Evolutionary conservation across 2,329 filamentous ascomycete species (phyloP), one percentile per base, ranked within the genome.

Genomic region (Sphaerulina vaccinii): DNA sequence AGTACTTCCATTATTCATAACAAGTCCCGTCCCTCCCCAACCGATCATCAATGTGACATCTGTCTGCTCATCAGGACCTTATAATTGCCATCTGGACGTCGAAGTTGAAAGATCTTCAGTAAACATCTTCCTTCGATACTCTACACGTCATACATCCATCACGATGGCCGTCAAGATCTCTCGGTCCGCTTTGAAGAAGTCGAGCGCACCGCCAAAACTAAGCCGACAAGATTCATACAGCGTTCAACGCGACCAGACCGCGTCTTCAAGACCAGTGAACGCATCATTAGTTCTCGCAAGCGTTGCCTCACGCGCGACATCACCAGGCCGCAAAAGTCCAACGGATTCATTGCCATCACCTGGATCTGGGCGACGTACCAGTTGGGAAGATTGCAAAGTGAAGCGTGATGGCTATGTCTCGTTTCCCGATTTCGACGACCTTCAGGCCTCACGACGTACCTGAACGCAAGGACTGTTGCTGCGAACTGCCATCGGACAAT

Each of bases 341-440:
- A 49, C 53, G 16, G 62, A 54, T 48, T 56, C 52, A 13, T 42
- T 49, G 27, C 57, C 41, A 37, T 61, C 56, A 35, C 61, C 62
- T 2, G 55, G 33, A 23, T 39, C 51, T 3, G 52, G 56, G 21
- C 57, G 60, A n/a, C 44, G 64, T 19, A 60, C 58, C 40, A 65
- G 61, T 49, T 68, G 65, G 64, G 63, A 67, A 45, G 63, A 65
- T 46, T 67, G 62, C 55, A 60, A 55, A 54, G 52, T 57, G 21
- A 61, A 64, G 52, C 58, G 63, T 19, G 62, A 63, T 23, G 65
- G 66, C 45, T 69, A 69, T 52, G 62, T 67, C 52, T 61, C 56
- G 15, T 69, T 69, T 40, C 64, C 64, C 15, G 65, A 67, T 45
- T 67, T 66, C 43, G 65, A 67, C 49, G 52, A 58, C 42, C 42